Base-by-base conservation (phyloP, 768 basidiomycete genomes). In the Lenzites betulinus region DNA sequence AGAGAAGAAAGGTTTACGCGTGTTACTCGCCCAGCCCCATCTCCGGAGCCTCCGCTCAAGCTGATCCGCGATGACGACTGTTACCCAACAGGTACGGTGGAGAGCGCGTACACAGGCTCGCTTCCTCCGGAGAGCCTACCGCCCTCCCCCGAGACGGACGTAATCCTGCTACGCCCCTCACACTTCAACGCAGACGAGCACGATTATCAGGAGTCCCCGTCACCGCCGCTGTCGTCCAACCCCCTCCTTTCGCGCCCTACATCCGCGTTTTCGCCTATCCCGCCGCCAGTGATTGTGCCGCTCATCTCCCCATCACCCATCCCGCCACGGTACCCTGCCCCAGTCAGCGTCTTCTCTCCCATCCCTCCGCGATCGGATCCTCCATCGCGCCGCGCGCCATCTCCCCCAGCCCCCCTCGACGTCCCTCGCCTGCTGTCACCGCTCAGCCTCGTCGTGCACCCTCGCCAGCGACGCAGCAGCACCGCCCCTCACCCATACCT, bases 141-240 rank as follows among this genome's bases (percentile, higher is more conserved):
- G 11, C 48, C 33, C 3, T 50, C 47, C 2, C 55, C 55, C 12
- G 47, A 39, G 23, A 18, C 47, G 11, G 55, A 57, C 26, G 38
- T 63, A 16, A 35, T 63, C 5, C 33, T 63, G 23, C 22, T 63
- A 30, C 57, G 53, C n/a, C 46, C 51, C 20, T 39, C 47, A 1
- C 62, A 16, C 16, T 59, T 54, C 48, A 33, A 46, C 22, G 20
- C 44, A 22, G 22, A 35, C 2, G 43, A 30, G 13, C 39, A 42
- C 20, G 52, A 49, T 7, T 53, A 63, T 26, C 44, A 62, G 28
- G 41, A 62, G 7, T 54, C 52, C 4, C 64, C 64, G 3, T 62
- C 64, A 8, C 60, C 64, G 30, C 55, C 64, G 26, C 55, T 61
- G 39, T 53, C 59, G 25, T 56, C 64, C 30, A 57, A 59, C 25